These are phyloP conservation scores for Psidium friedrichsthalianum DNA, from an alignment of 345 rosid genomes.

Conservation along the genomic window DNA sequence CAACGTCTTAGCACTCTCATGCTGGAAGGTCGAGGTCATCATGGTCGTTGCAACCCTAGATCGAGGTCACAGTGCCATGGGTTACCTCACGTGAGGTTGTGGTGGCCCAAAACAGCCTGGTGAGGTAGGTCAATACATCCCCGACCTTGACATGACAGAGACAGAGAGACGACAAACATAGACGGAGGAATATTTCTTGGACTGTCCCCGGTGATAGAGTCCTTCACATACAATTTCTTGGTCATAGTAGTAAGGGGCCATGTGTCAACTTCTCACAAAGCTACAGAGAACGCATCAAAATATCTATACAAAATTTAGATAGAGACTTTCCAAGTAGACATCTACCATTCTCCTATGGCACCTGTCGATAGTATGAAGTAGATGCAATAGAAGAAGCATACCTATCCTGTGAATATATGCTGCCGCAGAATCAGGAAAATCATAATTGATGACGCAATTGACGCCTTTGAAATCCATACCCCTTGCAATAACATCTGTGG, in stretches of 20 bases:
- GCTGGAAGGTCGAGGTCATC: not conserved
- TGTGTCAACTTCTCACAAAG: not conserved
- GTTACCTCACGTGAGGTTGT: not conserved
- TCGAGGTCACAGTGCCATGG: not conserved
- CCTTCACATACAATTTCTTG: not conserved
- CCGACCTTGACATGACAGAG: not conserved
- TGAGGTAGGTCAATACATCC: not conserved
- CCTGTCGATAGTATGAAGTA: not conserved
- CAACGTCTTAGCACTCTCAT: not conserved
- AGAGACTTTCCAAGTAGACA: not conserved
- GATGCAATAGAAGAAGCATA: constrained; percentile 13
- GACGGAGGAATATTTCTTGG: not conserved
- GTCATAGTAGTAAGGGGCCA: not conserved
- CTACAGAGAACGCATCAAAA: not conserved
- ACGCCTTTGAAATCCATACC: constrained; percentile 99
- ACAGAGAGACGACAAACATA: not conserved
- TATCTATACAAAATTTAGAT: not conserved
- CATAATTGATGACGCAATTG: constrained; percentile 84
- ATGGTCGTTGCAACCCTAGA: not conserved
- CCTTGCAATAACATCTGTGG: constrained; percentile 90
- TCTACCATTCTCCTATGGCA: not conserved
- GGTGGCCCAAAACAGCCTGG: not conserved
- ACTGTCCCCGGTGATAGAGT: not conserved
- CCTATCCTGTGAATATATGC: constrained; percentile 96
- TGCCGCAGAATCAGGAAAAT: constrained; percentile 83